Evolutionary conservation across 1,284 basidiomycete species (phyloP).

Genomic region (Amylostereum areolatum): DNA sequence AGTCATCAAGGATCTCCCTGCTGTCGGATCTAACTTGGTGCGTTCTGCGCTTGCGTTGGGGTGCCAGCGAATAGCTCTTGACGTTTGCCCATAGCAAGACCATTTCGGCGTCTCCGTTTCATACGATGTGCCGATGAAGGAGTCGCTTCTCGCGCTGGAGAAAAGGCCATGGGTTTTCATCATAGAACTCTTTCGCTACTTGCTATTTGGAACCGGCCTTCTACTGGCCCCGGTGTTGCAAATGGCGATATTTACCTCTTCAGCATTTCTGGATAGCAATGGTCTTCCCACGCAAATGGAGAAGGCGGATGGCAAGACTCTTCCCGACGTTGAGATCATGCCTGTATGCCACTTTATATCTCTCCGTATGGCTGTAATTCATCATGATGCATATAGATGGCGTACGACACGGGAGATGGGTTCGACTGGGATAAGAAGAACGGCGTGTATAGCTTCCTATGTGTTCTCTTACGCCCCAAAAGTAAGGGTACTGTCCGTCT

Average conservation of each 20-base stretch:
- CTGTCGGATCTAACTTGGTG: slow-evolving; percentile 46
- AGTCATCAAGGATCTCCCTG: slow-evolving; percentile 43
- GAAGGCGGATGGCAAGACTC: slow-evolving; percentile 32
- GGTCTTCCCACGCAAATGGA: background rate
- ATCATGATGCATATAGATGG: slow-evolving; percentile 7
- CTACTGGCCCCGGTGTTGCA: slow-evolving; percentile 20
- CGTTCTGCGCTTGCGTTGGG: background rate
- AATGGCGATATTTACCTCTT: slow-evolving; percentile 15
- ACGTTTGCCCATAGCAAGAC: slow-evolving; percentile 23
- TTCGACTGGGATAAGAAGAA: slow-evolving; percentile 2
- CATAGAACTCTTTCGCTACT: slow-evolving; percentile 13
- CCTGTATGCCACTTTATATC: slow-evolving; percentile 7
- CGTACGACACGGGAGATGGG: background rate
- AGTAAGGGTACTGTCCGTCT: slow-evolving; percentile 23
- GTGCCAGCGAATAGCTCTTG: slow-evolving; percentile 11
- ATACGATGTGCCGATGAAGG: slow-evolving; percentile 18
- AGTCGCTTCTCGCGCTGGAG: slow-evolving; percentile 20
- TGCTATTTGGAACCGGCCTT: slow-evolving; percentile 21
- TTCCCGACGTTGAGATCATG: slow-evolving; percentile 25
- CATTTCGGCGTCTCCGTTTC: slow-evolving; percentile 20
- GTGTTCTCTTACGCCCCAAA: slow-evolving; percentile 17
- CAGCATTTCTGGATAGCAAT: slow-evolving; percentile 13
- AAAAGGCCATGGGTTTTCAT: slow-evolving; percentile 21
- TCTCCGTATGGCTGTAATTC: slow-evolving; percentile 1
- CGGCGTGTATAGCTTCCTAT: slow-evolving; percentile 18